These are phyloP conservation scores for Aureobasidium subglaciale DNA, from an alignment of 2,329 filamentous ascomycete genomes.

Conservation along the genomic window DNA sequence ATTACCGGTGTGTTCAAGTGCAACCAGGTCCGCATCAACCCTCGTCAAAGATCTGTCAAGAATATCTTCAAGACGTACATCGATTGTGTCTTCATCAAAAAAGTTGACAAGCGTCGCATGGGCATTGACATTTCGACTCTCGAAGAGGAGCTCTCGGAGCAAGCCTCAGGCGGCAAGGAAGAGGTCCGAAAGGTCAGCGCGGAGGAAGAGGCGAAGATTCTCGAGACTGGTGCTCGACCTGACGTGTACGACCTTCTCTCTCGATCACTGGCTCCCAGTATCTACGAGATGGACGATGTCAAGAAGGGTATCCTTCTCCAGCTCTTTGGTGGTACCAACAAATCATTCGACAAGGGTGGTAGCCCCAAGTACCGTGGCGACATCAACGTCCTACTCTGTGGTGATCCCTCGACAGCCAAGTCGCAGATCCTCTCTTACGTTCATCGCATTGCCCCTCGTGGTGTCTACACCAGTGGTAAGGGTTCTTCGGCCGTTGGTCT, in stretches of 20 bases:
- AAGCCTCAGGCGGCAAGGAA: slow-evolving; percentile 64
- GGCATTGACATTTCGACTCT: slow-evolving; percentile 86
- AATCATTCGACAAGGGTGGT: slow-evolving; percentile 92
- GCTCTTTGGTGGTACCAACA: slow-evolving; percentile 95
- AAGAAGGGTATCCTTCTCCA: slow-evolving; percentile 98
- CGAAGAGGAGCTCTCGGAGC: slow-evolving; percentile 70
- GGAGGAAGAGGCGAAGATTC: slow-evolving; percentile 87
- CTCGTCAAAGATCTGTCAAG: slow-evolving; percentile 85
- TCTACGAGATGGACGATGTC: slow-evolving; percentile 97
- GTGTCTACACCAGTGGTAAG: slow-evolving; percentile 75
- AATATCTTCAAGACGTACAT: slow-evolving; percentile 97
- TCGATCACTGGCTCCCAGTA: slow-evolving; percentile 83
- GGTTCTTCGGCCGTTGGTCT: slow-evolving; percentile 77
- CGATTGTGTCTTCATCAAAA: slow-evolving; percentile 91
- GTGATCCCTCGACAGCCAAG: slow-evolving; percentile 93
- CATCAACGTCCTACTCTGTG: slow-evolving; percentile 93
- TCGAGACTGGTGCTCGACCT: slow-evolving; percentile 65
- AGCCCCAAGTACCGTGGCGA: slow-evolving; percentile 94
- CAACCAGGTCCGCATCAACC: slow-evolving; percentile 88
- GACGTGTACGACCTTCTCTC: slow-evolving; percentile 93
- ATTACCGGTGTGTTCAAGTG: slow-evolving; percentile 96
- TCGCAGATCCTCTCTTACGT: slow-evolving; percentile 98
- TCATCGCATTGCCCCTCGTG: slow-evolving; percentile 91
- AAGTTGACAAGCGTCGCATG: slow-evolving; percentile 90
- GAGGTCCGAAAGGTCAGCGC: slow-evolving; percentile 75